Evolutionary conservation across 345 rosid species (phyloP).

Genomic region (Brassica nigra): DNA sequence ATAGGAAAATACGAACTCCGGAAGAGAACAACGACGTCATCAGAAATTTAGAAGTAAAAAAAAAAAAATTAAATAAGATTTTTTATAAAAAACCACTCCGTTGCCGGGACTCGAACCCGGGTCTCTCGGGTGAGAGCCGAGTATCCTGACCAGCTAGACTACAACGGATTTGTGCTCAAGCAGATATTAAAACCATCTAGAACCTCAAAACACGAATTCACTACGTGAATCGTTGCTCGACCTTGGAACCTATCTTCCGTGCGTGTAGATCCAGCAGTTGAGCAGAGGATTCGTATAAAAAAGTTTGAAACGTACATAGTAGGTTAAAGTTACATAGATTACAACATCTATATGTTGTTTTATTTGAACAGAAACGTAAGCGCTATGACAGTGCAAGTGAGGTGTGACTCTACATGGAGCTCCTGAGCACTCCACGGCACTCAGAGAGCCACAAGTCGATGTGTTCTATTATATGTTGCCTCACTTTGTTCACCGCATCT

Average conservation of each 20-base stretch:
- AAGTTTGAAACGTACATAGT: background rate
- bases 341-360: slow-evolving; percentile 22
- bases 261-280: background rate
- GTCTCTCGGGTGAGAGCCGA: slow-evolving; percentile 76
- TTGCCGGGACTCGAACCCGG: slow-evolving; percentile 22
- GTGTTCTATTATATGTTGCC: slow-evolving; percentile 75
- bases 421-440: slow-evolving; percentile 37
- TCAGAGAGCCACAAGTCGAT: slow-evolving; percentile 93
- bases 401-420: slow-evolving; percentile 1
- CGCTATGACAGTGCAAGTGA: background rate
- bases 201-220: background rate
- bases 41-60: background rate
- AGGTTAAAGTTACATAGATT: slow-evolving; percentile 18
- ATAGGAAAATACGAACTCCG: too few relatives aligned
- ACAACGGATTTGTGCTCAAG: slow-evolving; percentile 14
- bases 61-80: background rate
- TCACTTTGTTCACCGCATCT: slow-evolving; percentile 78
- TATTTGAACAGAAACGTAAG: slow-evolving; percentile 2
- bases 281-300: background rate
- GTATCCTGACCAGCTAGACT: slow-evolving; percentile 66
- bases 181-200: background rate
- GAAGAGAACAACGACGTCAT: slow-evolving; percentile 5
- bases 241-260: background rate
- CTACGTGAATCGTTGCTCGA: background rate
- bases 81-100: background rate